These are phyloP conservation scores for Leishmania tropica DNA, from an alignment of 208 protist genomes.

Conservation along the genomic window DNA sequence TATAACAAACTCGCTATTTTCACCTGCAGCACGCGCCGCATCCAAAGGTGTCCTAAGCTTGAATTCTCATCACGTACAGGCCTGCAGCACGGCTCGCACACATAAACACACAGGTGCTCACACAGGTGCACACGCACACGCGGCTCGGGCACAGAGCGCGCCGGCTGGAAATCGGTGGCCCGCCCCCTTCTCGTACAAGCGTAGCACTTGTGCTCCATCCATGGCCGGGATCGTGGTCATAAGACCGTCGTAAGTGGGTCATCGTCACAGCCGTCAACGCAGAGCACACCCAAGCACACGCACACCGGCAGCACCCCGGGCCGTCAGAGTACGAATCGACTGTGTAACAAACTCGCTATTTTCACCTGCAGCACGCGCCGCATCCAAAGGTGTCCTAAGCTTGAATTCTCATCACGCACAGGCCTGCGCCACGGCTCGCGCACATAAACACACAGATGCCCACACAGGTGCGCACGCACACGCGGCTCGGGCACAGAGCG, in stretches of 20 bases:
- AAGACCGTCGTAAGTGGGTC: neutral
- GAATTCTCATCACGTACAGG: constrained; percentile 37
- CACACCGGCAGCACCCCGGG: constrained; percentile 2
- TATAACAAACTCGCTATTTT: constrained; percentile 45
- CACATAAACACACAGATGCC: neutral
- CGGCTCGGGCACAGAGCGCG: constrained; percentile 10
- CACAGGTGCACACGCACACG: neutral
- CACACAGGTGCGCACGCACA: neutral
- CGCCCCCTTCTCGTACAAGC: neutral
- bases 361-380: constrained; percentile 38
- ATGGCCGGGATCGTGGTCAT: neutral
- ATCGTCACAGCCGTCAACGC: neutral
- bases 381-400: constrained; percentile 70
- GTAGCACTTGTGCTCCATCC: constrained; percentile 10
- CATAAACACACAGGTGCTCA: neutral
- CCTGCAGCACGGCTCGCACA: neutral
- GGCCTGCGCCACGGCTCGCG: neutral
- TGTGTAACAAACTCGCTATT: constrained; percentile 42
- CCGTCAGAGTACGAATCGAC: constrained; percentile 58
- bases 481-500: constrained; percentile 8
- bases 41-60: constrained; percentile 68
- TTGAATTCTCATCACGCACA: constrained; percentile 43
- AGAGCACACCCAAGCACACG: neutral
- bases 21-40: constrained; percentile 37
- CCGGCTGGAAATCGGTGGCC: constrained; percentile 28